Percentiles rank a stretch among this genome's conserved stretches.
Conservation (phyloP, 2,329 filamentous ascomycete genomes). For the Paraphoma sp. region DNA sequence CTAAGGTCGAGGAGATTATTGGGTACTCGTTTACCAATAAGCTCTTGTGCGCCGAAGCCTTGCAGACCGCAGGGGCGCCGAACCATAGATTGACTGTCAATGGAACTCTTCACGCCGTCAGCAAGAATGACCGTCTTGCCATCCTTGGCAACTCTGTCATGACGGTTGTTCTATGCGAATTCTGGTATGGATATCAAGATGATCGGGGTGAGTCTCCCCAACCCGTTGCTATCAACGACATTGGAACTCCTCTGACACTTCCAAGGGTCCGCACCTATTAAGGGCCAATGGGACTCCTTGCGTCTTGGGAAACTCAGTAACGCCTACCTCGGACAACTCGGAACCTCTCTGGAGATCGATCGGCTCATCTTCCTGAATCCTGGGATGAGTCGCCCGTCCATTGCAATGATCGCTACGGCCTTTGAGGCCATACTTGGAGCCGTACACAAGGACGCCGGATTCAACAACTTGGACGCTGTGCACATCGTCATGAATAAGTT, state of each 20-base stretch:
- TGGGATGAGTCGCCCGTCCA: constrained; percentile 2
- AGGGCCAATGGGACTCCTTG: constrained; percentile 8
- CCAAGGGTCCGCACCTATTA: background rate
- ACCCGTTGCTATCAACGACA: background rate
- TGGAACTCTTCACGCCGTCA: background rate
- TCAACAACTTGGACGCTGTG: constrained; percentile 6
- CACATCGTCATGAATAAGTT: constrained; percentile 9
- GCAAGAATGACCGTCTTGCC: constrained; percentile 17
- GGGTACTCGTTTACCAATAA: constrained; percentile 15
- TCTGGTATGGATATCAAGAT: constrained; percentile 15
- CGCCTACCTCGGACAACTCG: constrained; percentile 1
- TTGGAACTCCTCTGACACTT: background rate
- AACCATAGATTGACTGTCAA: background rate
- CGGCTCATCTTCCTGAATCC: constrained; percentile 6
- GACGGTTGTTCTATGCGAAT: constrained; percentile 7
- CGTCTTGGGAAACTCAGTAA: constrained; percentile 7
- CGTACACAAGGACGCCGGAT: constrained; percentile 34
- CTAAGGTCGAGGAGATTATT: constrained; percentile 10
- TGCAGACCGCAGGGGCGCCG: constrained; percentile 16
- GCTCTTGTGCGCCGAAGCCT: constrained; percentile 12
- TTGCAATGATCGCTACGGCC: constrained; percentile 32
- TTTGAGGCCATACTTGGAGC: constrained; percentile 47
- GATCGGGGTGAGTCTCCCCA: background rate
- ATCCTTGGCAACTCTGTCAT: constrained; percentile 16
- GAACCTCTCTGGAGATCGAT: constrained; percentile 2